Evolutionary conservation across 2,329 filamentous ascomycete genomes (phyloP), one percentile per base, ranked within the genome.

Genomic region (Penicillium sp.): DNA sequence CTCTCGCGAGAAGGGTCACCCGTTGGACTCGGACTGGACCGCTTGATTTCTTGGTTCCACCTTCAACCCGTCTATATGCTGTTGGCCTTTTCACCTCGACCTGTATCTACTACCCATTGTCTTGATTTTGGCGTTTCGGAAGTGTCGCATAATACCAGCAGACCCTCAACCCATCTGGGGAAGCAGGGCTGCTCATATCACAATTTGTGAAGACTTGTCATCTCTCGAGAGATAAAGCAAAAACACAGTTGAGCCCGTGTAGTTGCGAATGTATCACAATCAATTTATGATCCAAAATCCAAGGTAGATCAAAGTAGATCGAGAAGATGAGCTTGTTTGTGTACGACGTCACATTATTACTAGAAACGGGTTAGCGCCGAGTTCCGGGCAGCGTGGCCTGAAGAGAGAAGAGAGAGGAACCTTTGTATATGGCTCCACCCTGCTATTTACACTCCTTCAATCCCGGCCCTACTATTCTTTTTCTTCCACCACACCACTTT

Each of bases 21-120:
- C 72, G 38, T 62, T 72, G 44, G 72, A 75, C 58, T 74, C 71
- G 41, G 72, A 75, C 58, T 75, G 72, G 72, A 69, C 67, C 47
- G 70, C 70, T 25, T 72, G 51, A 58, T 43, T 31, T 35, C 42
- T 3, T 42, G 28, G 24, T 41, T 23, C 42, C 18, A 20, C 40
- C 33, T 40, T 42, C 20, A 15, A 46, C 38, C 38, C 33, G 47
- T 50, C 39, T 46, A 43, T 37, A 50, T 47, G 41, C 50, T 49
- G 45, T 47, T 49, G 53, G 25, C 49, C 28, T 46, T 48, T 54
- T 54, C 46, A 47, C 46, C 49, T 59, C 58, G 60, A 57, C 53
- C 39, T 68, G 66, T 68, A 68, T 58, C 61, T 68, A 64, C 64
- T 67, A 64, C 50, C 58, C 53, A 58, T 56, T 59, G 50, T 54